Evolutionary conservation across 768 basidiomycete species (phyloP).

Genomic region (Auriscalpium vulgare): DNA sequence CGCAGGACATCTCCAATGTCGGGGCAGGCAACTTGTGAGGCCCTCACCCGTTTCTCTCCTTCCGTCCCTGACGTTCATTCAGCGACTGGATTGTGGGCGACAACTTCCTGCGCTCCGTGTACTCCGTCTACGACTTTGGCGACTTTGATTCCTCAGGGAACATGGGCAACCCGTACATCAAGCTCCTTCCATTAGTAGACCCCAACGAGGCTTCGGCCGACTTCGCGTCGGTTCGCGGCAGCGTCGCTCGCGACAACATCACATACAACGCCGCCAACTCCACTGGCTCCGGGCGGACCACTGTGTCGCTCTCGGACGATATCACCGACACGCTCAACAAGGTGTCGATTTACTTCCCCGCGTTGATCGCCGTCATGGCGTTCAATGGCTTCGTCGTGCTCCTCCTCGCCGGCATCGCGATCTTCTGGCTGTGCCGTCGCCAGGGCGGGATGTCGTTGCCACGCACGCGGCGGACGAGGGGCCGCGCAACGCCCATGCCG

Average conservation of each 20-base stretch:
- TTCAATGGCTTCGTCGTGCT: slow-evolving; percentile 69
- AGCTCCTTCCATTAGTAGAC: slow-evolving; percentile 61
- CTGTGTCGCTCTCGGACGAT: slow-evolving; percentile 50
- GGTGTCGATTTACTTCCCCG: slow-evolving; percentile 60
- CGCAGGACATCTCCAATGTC: slow-evolving; percentile 44
- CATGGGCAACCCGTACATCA: slow-evolving; percentile 74
- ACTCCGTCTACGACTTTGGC: slow-evolving; percentile 80
- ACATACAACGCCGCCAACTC: slow-evolving; percentile 46
- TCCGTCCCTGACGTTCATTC: neutral
- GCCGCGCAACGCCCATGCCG: slow-evolving; percentile 51
- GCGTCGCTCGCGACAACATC: slow-evolving; percentile 54
- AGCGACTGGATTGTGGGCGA: slow-evolving; percentile 83
- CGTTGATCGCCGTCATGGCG: slow-evolving; percentile 67
- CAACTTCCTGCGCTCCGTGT: slow-evolving; percentile 75
- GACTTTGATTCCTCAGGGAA: slow-evolving; percentile 57
- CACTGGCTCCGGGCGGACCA: slow-evolving; percentile 32
- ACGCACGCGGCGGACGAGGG: slow-evolving; percentile 29
- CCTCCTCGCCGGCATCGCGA: slow-evolving; percentile 45
- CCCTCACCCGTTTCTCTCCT: neutral
- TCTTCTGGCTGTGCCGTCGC: slow-evolving; percentile 44
- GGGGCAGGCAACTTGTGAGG: slow-evolving; percentile 52
- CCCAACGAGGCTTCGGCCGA: slow-evolving; percentile 63
- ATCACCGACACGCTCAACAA: slow-evolving; percentile 51
- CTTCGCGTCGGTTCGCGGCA: slow-evolving; percentile 63
- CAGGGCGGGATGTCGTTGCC: slow-evolving; percentile 19